These are phyloP conservation scores for Candida takata DNA, from an alignment of 805 yeast species.

Conservation along the genomic window DNA sequence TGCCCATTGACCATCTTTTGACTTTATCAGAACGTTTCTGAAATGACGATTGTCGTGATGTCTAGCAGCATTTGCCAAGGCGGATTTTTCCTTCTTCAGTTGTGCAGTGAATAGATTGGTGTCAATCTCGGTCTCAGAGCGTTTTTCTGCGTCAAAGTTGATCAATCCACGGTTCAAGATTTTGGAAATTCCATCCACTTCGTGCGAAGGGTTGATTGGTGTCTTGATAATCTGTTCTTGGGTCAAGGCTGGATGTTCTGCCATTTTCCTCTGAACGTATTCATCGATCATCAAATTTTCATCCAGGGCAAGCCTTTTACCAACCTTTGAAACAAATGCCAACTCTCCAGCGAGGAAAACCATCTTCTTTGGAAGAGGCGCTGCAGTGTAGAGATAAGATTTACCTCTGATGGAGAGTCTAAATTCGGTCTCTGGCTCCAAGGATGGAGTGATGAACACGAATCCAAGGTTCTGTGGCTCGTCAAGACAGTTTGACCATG, in stretches of 20 bases:
- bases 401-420: constrained; percentile 33
- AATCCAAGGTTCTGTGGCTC: constrained; percentile 25
- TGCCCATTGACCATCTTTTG: constrained; percentile 28
- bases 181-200: constrained; percentile 23
- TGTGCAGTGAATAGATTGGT: constrained; percentile 23
- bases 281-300: constrained; percentile 29
- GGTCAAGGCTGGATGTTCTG: constrained; percentile 12
- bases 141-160: constrained; percentile 20
- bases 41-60: constrained; percentile 26
- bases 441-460: constrained; percentile 22
- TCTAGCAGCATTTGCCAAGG: constrained; percentile 27
- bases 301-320: constrained; percentile 25
- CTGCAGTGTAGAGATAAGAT: constrained; percentile 36
- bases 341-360: constrained; percentile 36
- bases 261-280: constrained; percentile 27
- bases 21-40: constrained; percentile 25
- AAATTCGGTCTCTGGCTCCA: constrained; percentile 30
- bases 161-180: constrained; percentile 25
- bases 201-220: constrained; percentile 24
- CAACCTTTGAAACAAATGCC: constrained; percentile 31
- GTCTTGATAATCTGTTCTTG: constrained; percentile 25
- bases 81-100: constrained; percentile 23
- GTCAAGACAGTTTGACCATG: constrained; percentile 36
- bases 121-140: constrained; percentile 16
- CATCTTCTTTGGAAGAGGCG: constrained; percentile 38